Percentiles rank a stretch among this genome's conserved stretches.
These are phyloP conservation scores for Amborella trichopoda DNA, from an alignment of 164 flowering plant species.

Conservation along the genomic window DNA sequence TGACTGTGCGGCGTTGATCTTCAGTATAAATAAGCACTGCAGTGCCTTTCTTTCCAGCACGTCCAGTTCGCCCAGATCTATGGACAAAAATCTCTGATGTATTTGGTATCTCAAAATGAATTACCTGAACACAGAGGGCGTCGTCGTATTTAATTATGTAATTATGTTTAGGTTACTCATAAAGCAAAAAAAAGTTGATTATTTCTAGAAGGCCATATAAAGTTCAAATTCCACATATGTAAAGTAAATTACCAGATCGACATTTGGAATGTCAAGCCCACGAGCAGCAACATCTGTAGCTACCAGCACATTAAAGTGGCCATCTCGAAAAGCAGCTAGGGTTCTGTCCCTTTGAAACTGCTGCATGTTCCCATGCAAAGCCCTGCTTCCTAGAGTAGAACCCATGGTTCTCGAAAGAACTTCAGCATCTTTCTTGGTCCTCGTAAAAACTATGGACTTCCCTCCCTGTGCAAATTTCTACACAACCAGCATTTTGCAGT, in stretches of 20 bases:
- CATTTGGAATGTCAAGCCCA: constrained; percentile 38
- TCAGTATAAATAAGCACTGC: constrained; percentile 25
- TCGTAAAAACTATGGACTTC: constrained; percentile 28
- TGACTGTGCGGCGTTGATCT: constrained; percentile 22
- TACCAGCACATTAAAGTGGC: constrained; percentile 23
- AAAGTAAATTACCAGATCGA: constrained; percentile 29
- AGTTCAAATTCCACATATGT: background rate
- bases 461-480: constrained; percentile 28
- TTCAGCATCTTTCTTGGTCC: constrained; percentile 32
- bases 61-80: constrained; percentile 37
- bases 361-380: constrained; percentile 31
- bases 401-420: constrained; percentile 21
- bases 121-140: constrained; percentile 15
- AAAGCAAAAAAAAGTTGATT: background rate
- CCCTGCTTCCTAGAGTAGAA: constrained; percentile 15
- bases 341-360: constrained; percentile 30
- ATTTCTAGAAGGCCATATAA: background rate
- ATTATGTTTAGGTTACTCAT: background rate
- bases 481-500: background rate
- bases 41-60: constrained; percentile 36
- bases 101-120: constrained; percentile 31
- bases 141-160: background rate
- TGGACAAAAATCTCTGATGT: constrained; percentile 32
- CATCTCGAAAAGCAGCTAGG: constrained; percentile 27
- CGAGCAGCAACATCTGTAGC: too few relatives aligned